Conservation (phyloP, 306 rosid genomes). For the Lupinus albus region DNA sequence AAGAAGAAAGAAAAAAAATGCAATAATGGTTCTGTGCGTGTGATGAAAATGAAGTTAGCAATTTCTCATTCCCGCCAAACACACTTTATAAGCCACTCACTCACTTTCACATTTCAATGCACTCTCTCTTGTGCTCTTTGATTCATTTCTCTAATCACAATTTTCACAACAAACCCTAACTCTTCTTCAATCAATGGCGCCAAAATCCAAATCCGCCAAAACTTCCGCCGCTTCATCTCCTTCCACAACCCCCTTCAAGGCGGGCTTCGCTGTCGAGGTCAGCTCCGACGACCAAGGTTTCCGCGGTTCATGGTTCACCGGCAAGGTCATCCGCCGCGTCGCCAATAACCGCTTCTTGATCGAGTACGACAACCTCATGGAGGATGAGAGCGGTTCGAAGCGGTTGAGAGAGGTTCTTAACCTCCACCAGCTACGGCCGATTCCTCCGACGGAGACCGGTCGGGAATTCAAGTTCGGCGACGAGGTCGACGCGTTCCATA, state of each 20-base stretch:
- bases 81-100: too few species aligned
- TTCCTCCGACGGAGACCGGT: constrained; percentile 39
- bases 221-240: not conserved
- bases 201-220: constrained; percentile 17
- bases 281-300: constrained; percentile 60
- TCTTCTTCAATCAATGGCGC: not conserved
- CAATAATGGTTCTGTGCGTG: too few species aligned
- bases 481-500: constrained; percentile 57
- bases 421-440: constrained; percentile 53
- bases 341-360: constrained; percentile 36
- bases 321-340: constrained; percentile 43
- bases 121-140: not conserved
- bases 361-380: constrained; percentile 52
- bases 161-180: constrained; percentile 35
- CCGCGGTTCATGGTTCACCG: constrained; percentile 59
- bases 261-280: constrained; percentile 53
- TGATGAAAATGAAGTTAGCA: too few species aligned
- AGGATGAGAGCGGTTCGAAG: constrained; percentile 32
- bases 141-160: not conserved
- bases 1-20: too few species aligned
- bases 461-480: constrained; percentile 53
- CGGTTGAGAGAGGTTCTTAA: constrained; percentile 43
- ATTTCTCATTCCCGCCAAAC: too few species aligned
- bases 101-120: not conserved
- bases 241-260: constrained; percentile 3